These are phyloP conservation scores for Diaporthe longicolla DNA, from an alignment of 2,329 filamentous ascomycete species.

Conservation along the genomic window DNA sequence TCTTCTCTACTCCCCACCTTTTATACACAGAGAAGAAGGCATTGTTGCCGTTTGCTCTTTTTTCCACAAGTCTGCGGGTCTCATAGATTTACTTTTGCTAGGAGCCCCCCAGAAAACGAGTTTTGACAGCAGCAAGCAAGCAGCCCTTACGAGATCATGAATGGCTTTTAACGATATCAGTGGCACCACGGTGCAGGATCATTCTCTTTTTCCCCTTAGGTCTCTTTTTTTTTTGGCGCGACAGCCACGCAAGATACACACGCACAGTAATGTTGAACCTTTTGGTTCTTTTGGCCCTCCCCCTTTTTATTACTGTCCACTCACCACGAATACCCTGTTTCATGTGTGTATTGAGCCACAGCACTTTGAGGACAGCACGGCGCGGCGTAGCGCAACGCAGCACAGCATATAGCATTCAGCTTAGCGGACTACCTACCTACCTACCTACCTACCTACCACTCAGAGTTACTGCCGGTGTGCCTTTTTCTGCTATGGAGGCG, in stretches of 20 bases:
- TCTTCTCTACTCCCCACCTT: background rate
- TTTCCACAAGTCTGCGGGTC: background rate
- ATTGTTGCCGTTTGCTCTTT: conserved; percentile 13
- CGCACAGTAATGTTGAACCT: background rate
- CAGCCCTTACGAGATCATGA: conserved; percentile 18
- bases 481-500: background rate
- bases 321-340: conserved; percentile 10
- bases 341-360: conserved; percentile 6
- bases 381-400: background rate
- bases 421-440: background rate
- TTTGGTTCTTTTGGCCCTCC: background rate
- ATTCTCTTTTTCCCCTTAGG: background rate
- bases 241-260: background rate
- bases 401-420: conserved; percentile 2
- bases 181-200: background rate
- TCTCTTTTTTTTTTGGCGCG: background rate
- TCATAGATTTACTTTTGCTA: conserved; percentile 8
- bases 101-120: conserved; percentile 18
- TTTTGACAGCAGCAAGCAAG: conserved; percentile 5
- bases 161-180: background rate
- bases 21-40: background rate
- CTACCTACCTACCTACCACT: no score
- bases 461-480: background rate
- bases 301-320: no score
- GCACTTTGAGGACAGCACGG: background rate